Percentiles rank a stretch among this genome's conserved stretches.
phyloP scores from a whole-genome alignment of 495 filamentous ascomycete species.

The Clohesyomyces aquaticus region DNA sequence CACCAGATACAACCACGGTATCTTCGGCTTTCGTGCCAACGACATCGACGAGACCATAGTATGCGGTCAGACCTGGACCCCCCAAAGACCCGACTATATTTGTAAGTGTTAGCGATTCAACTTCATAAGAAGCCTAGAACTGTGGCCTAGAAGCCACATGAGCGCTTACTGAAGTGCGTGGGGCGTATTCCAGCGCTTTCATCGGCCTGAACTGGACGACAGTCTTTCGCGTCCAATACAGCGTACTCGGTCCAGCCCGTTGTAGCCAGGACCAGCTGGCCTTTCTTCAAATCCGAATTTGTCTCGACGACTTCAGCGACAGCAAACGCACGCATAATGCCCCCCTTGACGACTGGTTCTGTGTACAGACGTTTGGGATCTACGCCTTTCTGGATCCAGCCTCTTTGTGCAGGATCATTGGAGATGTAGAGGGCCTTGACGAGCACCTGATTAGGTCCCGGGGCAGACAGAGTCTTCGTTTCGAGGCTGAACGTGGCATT shows the following conservation, averaged over 20 bases:
- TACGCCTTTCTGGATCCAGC: slow-evolving; percentile 67
- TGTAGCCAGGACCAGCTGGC: slow-evolving; percentile 49
- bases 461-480: slow-evolving; percentile 52
- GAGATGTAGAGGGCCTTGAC: slow-evolving; percentile 67
- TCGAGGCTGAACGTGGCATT: slow-evolving; percentile 57
- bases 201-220: slow-evolving; percentile 40
- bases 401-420: slow-evolving; percentile 82
- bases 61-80: slow-evolving; percentile 56
- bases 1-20: slow-evolving; percentile 55
- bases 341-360: slow-evolving; percentile 66
- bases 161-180: slow-evolving; percentile 55
- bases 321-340: slow-evolving; percentile 67
- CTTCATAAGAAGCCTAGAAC: too few species aligned
- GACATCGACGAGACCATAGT: slow-evolving; percentile 55
- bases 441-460: slow-evolving; percentile 65
- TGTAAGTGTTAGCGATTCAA: too few species aligned
- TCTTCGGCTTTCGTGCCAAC: slow-evolving; percentile 47
- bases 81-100: slow-evolving; percentile 60
- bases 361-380: slow-evolving; percentile 61
- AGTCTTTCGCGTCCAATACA: slow-evolving; percentile 47
- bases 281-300: slow-evolving; percentile 46
- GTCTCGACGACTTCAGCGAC: slow-evolving; percentile 60
- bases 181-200: slow-evolving; percentile 46
- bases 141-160: too few species aligned
- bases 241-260: slow-evolving; percentile 59